These are phyloP conservation scores for Trichoderma brevicompactum DNA, from an alignment of 2,329 filamentous ascomycete species.

Conservation along the genomic window DNA sequence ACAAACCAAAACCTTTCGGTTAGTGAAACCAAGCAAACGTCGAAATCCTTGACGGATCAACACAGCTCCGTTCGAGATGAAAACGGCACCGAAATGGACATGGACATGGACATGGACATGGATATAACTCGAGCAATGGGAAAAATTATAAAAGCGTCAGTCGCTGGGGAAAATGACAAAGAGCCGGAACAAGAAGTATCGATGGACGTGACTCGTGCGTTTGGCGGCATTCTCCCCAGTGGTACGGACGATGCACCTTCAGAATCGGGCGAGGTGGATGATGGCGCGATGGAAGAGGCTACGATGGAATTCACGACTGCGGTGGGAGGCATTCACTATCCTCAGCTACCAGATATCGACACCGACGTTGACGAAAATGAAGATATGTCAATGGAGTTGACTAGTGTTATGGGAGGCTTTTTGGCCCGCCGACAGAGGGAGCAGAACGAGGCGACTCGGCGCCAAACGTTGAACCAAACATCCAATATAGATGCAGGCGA, in stretches of 20 bases:
- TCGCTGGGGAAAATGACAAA: conserved; percentile 47
- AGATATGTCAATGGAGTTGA: conserved; percentile 81
- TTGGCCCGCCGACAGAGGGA: conserved; percentile 43
- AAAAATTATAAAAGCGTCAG: conserved; percentile 51
- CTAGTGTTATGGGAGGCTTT: conserved; percentile 65
- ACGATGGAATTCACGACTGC: conserved; percentile 83
- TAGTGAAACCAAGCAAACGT: conserved; percentile 47
- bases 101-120: conserved; percentile 57
- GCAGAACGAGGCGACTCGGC: conserved; percentile 35
- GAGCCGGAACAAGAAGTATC: conserved; percentile 72
- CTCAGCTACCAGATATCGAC: conserved; percentile 40
- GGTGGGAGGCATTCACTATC: conserved; percentile 68
- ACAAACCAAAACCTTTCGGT: conserved; percentile 43
- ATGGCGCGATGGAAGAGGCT: conserved; percentile 48
- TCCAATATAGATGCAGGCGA: conserved; percentile 40
- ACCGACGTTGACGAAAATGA: conserved; percentile 56
- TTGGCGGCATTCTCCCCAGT: conserved; percentile 75
- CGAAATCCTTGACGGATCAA: conserved; percentile 41
- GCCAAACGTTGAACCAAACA: conserved; percentile 39
- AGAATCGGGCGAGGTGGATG: conserved; percentile 38
- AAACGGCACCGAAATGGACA: conserved; percentile 40
- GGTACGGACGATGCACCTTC: conserved; percentile 25
- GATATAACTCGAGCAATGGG: conserved; percentile 61
- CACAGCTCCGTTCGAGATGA: conserved; percentile 31
- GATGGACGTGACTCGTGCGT: conserved; percentile 88